Conservation (phyloP, 2,329 filamentous ascomycete species). For the Pseudopithomyces chartarum region DNA sequence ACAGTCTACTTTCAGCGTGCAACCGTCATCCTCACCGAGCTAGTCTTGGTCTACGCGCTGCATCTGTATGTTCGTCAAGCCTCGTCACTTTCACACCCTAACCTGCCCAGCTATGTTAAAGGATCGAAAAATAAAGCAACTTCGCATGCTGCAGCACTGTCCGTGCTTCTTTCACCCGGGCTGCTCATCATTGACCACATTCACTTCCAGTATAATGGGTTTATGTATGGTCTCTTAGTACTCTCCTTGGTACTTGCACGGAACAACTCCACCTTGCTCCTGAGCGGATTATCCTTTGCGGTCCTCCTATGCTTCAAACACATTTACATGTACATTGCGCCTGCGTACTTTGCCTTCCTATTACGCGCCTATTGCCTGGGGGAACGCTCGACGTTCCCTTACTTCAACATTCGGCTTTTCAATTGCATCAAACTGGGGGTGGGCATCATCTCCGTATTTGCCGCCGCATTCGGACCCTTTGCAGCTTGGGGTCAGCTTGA, state of each 20-base stretch:
- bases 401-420: slow-evolving; percentile 67
- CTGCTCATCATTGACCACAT: slow-evolving; percentile 97
- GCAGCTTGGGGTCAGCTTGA: slow-evolving; percentile 78
- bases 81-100: slow-evolving; percentile 11
- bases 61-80: slow-evolving; percentile 61
- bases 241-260: slow-evolving; percentile 84
- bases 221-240: slow-evolving; percentile 89
- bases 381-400: slow-evolving; percentile 73
- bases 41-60: slow-evolving; percentile 82
- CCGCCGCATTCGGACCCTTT: slow-evolving; percentile 88
- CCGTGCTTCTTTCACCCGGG: slow-evolving; percentile 87
- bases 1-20: slow-evolving; percentile 90
- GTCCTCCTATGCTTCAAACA: slow-evolving; percentile 92
- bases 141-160: slow-evolving; percentile 84
- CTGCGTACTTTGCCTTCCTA: slow-evolving; percentile 93
- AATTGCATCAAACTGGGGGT: slow-evolving; percentile 84
- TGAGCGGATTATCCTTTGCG: slow-evolving; percentile 83
- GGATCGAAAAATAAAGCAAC: slow-evolving; percentile 74
- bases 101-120: slow-evolving; percentile 69
- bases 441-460: slow-evolving; percentile 74
- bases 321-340: slow-evolving; percentile 94
- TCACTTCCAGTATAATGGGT: slow-evolving; percentile 98
- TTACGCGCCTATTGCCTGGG: slow-evolving; percentile 89
- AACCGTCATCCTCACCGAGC: slow-evolving; percentile 85
- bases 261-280: slow-evolving; percentile 73